Evolutionary conservation across 495 filamentous ascomycete genomes (phyloP).

Genomic region (Haplographium delicatum): DNA sequence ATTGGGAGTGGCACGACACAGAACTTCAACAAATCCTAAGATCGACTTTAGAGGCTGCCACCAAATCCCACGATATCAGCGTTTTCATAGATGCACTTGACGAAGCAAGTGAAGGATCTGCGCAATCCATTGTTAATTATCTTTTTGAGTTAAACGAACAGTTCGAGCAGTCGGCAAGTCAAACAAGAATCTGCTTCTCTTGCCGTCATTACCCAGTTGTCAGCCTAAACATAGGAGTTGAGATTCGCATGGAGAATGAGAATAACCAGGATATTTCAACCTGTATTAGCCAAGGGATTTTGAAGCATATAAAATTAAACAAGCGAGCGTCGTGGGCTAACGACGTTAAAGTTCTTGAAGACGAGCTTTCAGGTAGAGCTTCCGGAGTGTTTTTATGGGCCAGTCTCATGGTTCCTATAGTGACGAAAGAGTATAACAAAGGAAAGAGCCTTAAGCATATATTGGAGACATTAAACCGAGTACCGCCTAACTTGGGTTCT

Average conservation of each 20-base stretch:
- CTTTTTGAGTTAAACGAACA: conserved; percentile 22
- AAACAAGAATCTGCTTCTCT: conserved; percentile 31
- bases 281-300: background rate
- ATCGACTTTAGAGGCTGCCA: background rate
- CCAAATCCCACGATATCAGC: background rate
- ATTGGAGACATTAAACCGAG: conserved; percentile 10
- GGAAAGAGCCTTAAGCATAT: conserved; percentile 16
- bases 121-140: conserved; percentile 18
- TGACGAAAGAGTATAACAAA: conserved; percentile 13
- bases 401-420: conserved; percentile 19
- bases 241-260: conserved; percentile 26
- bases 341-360: background rate
- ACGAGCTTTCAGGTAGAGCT: conserved; percentile 9
- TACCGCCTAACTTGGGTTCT: conserved; percentile 22
- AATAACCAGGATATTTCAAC: conserved; percentile 28
- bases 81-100: conserved; percentile 31
- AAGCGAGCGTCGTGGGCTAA: background rate
- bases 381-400: conserved; percentile 32
- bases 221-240: conserved; percentile 10
- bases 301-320: no score
- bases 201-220: conserved; percentile 35
- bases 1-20: conserved; percentile 25
- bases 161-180: background rate
- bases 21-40: background rate
- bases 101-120: conserved; percentile 29